A percentile compares a stretch with the other conserved stretches of the same genome.
phyloP scores from a whole-genome alignment of 2,329 filamentous ascomycete species.

The Penicillium decumbens region DNA sequence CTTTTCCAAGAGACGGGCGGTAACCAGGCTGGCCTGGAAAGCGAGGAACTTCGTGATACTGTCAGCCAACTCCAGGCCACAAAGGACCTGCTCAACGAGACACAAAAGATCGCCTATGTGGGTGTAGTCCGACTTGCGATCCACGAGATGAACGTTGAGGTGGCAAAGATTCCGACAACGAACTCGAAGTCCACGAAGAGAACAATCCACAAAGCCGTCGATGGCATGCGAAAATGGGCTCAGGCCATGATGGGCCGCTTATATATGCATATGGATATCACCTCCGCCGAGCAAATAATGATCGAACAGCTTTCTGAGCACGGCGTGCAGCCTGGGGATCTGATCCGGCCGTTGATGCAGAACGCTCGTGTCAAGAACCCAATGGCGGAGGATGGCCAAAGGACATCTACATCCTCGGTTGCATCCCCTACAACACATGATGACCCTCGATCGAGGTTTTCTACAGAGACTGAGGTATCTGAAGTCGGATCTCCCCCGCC shows the following conservation, averaged over 20 bases:
- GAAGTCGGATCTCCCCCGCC: constrained; percentile 52
- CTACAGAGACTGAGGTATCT: constrained; percentile 34
- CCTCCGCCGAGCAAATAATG: constrained; percentile 84
- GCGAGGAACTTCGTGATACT: constrained; percentile 80
- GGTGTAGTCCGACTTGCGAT: constrained; percentile 80
- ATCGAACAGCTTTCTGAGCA: constrained; percentile 94
- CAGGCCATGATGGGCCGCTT: constrained; percentile 97
- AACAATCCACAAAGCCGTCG: constrained; percentile 60
- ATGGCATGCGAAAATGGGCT: constrained; percentile 88
- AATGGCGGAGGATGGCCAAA: constrained; percentile 56
- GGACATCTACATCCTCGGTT: constrained; percentile 38
- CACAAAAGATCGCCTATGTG: constrained; percentile 93
- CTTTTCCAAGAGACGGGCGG: constrained; percentile 72
- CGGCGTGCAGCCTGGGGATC: constrained; percentile 76
- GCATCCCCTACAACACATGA: constrained; percentile 26
- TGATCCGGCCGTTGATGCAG: constrained; percentile 81
- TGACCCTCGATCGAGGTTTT: constrained; percentile 28
- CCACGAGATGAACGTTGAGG: constrained; percentile 67
- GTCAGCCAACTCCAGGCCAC: constrained; percentile 90
- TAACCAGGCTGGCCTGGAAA: constrained; percentile 60
- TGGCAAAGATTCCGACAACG: constrained; percentile 56
- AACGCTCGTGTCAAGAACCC: constrained; percentile 93
- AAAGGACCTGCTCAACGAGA: constrained; percentile 90
- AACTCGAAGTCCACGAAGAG: constrained; percentile 64
- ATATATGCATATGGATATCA: constrained; percentile 96